Base-by-base conservation (phyloP, 768 basidiomycete species). In the Pleurotus tuoliensis region DNA sequence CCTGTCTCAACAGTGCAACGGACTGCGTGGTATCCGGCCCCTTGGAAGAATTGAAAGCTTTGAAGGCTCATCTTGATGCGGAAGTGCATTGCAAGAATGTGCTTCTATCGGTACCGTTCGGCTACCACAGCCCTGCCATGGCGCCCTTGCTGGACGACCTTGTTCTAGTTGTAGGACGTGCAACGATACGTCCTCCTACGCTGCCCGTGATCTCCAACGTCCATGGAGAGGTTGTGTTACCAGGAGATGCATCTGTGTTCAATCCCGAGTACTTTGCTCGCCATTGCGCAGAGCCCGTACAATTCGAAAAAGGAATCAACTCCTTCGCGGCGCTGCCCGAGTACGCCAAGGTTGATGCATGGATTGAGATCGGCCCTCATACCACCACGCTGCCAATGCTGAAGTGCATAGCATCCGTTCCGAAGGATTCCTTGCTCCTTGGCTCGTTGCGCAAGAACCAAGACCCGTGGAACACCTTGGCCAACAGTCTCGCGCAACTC, bases 311-410 rank as follows among this genome's bases (percentile, higher is more conserved):
- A 22, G 81, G 81, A 11, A 64, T 89, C 2, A 68, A 65, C n/a
- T 68, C 76, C 0, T 71, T 83, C 8, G 27, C 73, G 1, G 59
- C 69, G 4, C 58, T 56, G 12, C 20, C 66, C 11, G 66, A 65
- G 13, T 57, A 71, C 24, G 48, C 62, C 41, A 56, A 64, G 12
- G 64, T 75, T 5, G 73, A 73, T 41, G 75, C 73, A 0, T 89
- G 83, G 82, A 72, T 90, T 6, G 88, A 90, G 66, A 76, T 89
- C 43, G 83, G 88, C 1, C 85, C 88, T 9, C 84, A 88, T 59
- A 70, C 81, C 0, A 75, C 76, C 3, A 76, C 77, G 12, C 70
- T 88, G 3, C 79, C 85, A 0, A 80, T 87, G 78, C 63, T 90
- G 7, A 77, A 74, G 64, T 70, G 73, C 8, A 74, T 72, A 55